Evolutionary conservation across 306 rosid species (phyloP).

Genomic region (Dalbergia oliveri): DNA sequence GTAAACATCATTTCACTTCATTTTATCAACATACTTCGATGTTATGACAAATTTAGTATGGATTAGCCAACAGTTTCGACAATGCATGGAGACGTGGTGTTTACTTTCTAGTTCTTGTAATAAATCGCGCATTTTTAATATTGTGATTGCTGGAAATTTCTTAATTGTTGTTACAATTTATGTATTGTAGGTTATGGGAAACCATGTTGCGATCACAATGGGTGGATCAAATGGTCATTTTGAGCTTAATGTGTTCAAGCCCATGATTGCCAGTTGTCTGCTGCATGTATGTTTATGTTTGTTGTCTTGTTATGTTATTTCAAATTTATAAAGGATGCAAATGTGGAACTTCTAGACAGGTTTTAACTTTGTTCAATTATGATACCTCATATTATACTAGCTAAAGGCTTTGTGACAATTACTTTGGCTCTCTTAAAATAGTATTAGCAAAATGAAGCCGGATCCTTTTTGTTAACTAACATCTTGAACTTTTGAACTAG

Average conservation of each 20-base stretch:
- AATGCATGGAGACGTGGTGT: not conserved
- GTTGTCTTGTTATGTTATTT: slow-evolving; percentile 9
- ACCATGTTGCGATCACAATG: slow-evolving; percentile 90
- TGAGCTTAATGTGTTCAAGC: slow-evolving; percentile 97
- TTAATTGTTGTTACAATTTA: slow-evolving; percentile 6
- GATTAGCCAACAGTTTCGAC: slow-evolving; percentile 28
- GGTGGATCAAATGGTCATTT: slow-evolving; percentile 99
- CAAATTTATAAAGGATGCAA: slow-evolving; percentile 12
- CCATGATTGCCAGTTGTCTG: slow-evolving; percentile 87
- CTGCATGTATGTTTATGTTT: slow-evolving; percentile 70
- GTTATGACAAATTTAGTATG: slow-evolving; percentile 24
- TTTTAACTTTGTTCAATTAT: slow-evolving; percentile 32
- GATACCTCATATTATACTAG: not conserved
- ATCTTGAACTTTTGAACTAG: too few relatives aligned
- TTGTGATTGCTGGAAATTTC: slow-evolving; percentile 16
- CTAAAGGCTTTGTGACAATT: slow-evolving; percentile 9
- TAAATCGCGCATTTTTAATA: slow-evolving; percentile 5
- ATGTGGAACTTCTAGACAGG: slow-evolving; percentile 16
- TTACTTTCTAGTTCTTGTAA: slow-evolving; percentile 13
- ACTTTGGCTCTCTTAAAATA: slow-evolving; percentile 25
- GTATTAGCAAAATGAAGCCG: slow-evolving; percentile 7
- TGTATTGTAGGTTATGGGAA: slow-evolving; percentile 86
- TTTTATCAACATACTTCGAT: slow-evolving; percentile 30
- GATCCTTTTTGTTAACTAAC: not conserved
- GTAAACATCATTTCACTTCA: slow-evolving; percentile 52